Percentiles rank a stretch among this genome's conserved stretches.
These are phyloP conservation scores for Bromus sterilis DNA, from an alignment of 176 grass and related monocot genomes.

Conservation along the genomic window DNA sequence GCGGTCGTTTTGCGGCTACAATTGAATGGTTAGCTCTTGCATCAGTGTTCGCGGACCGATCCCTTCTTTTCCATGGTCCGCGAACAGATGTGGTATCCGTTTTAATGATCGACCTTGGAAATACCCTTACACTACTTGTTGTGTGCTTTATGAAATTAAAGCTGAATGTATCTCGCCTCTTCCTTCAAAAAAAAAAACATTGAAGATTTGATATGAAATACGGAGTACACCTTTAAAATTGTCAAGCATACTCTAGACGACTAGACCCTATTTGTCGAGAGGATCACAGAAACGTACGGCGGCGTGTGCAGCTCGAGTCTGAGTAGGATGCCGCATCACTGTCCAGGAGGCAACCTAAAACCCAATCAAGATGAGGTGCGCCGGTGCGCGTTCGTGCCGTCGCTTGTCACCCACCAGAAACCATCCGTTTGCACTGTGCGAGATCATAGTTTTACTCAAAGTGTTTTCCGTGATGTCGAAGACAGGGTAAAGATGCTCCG, in stretches of 20 bases:
- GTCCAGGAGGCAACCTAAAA: slow-evolving; percentile 24
- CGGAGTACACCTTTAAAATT: too few species aligned
- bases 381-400: slow-evolving; percentile 20
- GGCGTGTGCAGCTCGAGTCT: neutral
- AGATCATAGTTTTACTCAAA: slow-evolving; percentile 34
- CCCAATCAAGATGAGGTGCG: slow-evolving; percentile 12
- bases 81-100: too few species aligned
- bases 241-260: neutral
- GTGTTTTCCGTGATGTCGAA: slow-evolving; percentile 35
- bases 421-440: slow-evolving; percentile 10
- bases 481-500: slow-evolving; percentile 23
- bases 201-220: too few species aligned
- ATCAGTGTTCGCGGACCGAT: too few species aligned
- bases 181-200: too few species aligned
- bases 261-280: neutral
- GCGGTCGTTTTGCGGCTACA: too few species aligned
- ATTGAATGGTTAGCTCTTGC: too few species aligned
- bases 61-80: too few species aligned
- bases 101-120: too few species aligned
- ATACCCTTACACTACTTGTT: too few species aligned
- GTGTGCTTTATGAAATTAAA: too few species aligned
- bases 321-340: slow-evolving; percentile 39
- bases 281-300: neutral
- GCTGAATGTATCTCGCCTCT: too few species aligned
- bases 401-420: slow-evolving; percentile 33